Percentiles rank a stretch among this genome's conserved stretches.
Conservation (phyloP, 75 land plant genomes). For the Larix kaempferi region DNA sequence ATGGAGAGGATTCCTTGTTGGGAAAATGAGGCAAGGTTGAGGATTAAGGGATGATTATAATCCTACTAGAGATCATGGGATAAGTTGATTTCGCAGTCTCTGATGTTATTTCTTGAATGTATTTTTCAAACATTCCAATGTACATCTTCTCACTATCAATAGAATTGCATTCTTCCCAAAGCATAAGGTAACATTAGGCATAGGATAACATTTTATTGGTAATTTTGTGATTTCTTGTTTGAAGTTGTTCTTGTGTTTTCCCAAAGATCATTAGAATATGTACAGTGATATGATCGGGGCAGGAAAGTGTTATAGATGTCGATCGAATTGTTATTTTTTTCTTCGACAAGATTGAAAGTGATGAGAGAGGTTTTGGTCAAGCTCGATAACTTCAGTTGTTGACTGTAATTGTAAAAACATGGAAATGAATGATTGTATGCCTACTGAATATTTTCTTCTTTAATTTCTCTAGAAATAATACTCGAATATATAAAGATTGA, state of each 20-base stretch:
- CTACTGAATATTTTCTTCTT: neutral
- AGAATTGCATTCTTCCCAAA: neutral
- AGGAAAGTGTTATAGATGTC: neutral
- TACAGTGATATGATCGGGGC: slow-evolving; percentile 7
- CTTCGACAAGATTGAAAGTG: neutral
- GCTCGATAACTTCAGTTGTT: neutral
- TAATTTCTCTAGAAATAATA: neutral
- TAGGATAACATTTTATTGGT: neutral
- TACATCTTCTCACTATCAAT: neutral
- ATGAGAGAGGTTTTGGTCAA: neutral
- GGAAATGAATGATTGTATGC: neutral
- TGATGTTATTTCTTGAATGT: neutral
- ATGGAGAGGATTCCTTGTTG: neutral
- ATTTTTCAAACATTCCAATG: neutral
- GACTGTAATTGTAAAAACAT: neutral
- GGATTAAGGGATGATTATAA: no score
- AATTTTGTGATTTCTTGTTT: neutral
- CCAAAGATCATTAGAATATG: neutral
- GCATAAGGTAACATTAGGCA: no score
- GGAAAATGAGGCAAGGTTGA: neutral
- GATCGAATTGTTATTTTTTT: no score
- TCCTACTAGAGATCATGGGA: neutral
- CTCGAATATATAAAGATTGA: neutral
- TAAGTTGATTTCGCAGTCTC: neutral
- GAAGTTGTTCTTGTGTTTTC: neutral